phyloP scores from a whole-genome alignment of 2,329 filamentous ascomycete species.

The Aspergillus brasiliensis region DNA sequence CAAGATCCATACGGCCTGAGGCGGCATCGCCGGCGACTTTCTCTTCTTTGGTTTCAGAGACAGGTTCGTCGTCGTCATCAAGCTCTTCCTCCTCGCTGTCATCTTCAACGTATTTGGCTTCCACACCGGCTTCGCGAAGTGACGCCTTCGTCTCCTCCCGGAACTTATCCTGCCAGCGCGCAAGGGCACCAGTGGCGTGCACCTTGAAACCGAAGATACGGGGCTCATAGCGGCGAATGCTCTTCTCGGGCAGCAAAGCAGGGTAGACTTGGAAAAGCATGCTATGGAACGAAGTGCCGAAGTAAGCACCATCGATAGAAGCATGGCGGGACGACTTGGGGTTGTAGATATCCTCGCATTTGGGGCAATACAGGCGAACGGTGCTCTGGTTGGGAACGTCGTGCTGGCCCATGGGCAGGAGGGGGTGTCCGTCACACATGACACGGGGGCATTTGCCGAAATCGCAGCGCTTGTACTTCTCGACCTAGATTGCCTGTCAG shows the following conservation, averaged over 20 bases:
- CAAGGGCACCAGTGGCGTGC: conserved; percentile 82
- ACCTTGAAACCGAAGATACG: conserved; percentile 95
- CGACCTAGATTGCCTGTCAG: conserved; percentile 63
- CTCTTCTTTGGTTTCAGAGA: conserved; percentile 23
- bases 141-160: conserved; percentile 80
- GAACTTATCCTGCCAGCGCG: conserved; percentile 85
- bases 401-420: conserved; percentile 91
- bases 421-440: conserved; percentile 87
- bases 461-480: conserved; percentile 98
- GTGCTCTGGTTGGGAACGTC: conserved; percentile 85
- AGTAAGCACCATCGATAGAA: conserved; percentile 95
- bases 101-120: conserved; percentile 75
- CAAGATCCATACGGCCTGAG: conserved; percentile 42
- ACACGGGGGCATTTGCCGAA: conserved; percentile 98
- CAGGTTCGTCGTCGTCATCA: conserved; percentile 42
- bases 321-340: conserved; percentile 96
- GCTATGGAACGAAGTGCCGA: conserved; percentile 97
- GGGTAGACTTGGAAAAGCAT: conserved; percentile 99
- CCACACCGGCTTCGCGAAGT: conserved; percentile 68
- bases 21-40: conserved; percentile 32
- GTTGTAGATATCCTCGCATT: conserved; percentile 98
- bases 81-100: conserved; percentile 59
- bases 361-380: conserved; percentile 95
- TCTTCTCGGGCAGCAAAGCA: conserved; percentile 83
- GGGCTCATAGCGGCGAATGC: conserved; percentile 80